A percentile compares a stretch with the other conserved stretches of the same genome.
These are phyloP conservation scores for Hypoxylon intermedium DNA, from an alignment of 495 filamentous ascomycete genomes.

Conservation along the genomic window DNA sequence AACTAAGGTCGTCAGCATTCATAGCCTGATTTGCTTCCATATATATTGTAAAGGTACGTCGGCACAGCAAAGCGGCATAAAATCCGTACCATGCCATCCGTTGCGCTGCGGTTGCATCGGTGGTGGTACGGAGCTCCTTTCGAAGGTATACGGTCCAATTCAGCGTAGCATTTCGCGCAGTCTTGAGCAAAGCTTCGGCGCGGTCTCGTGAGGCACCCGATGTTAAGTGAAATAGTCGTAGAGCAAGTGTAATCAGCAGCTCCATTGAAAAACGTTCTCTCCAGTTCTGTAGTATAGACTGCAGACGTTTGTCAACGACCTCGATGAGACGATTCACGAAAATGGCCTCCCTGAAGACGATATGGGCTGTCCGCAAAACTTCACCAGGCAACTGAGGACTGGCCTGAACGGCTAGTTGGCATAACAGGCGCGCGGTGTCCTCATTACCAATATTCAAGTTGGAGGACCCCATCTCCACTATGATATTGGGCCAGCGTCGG, in stretches of 20 bases:
- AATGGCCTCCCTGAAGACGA: conserved; percentile 50
- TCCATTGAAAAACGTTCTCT: conserved; percentile 60
- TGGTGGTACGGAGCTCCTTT: conserved; percentile 49
- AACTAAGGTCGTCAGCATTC: conserved; percentile 25
- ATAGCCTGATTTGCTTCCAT: conserved; percentile 11
- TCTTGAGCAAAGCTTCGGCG: conserved; percentile 17
- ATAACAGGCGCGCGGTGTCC: conserved; percentile 48
- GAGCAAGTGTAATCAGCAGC: conserved; percentile 51
- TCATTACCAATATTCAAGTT: conserved; percentile 63
- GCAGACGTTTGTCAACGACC: conserved; percentile 51
- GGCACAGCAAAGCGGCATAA: conserved; percentile 58
- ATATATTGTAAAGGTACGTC: conserved; percentile 53
- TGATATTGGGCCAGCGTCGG: conserved; percentile 57
- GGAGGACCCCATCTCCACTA: conserved; percentile 59
- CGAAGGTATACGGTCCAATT: conserved; percentile 57
- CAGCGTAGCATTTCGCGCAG: conserved; percentile 33
- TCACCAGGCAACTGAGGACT: conserved; percentile 50
- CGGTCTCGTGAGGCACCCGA: background rate
- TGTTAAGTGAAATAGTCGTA: conserved; percentile 42
- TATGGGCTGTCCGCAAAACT: conserved; percentile 51
- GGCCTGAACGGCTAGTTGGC: conserved; percentile 53
- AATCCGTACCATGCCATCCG: conserved; percentile 52
- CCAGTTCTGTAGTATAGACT: conserved; percentile 56
- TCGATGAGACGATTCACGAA: conserved; percentile 55
- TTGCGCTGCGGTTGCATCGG: conserved; percentile 47